Base-by-base conservation (phyloP, 495 filamentous ascomycete species). In the Hypomontagnella monticulosa region DNA sequence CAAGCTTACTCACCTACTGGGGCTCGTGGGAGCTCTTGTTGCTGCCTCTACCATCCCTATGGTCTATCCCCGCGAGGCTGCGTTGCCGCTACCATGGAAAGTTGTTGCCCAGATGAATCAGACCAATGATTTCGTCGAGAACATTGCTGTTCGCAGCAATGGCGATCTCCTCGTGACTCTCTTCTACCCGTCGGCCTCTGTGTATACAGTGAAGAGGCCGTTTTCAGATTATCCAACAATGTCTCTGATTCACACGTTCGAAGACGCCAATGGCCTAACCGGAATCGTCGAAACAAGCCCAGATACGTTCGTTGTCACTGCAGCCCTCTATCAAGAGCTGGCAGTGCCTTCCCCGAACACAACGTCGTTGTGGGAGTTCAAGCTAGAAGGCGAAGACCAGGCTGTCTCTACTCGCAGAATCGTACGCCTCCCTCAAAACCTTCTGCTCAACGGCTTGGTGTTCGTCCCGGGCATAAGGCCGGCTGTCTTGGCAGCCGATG, bases 61-160 rank as follows among this genome's bases (percentile, higher is more conserved):
- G 14, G 16, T 36, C 15, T 36, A 15, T 32, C 9, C 18, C 37
- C 48, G 9, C 9, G 32, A 37, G 33, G n/a, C 15, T 11, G 14
- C 37, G 37, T 20, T 55, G 4, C 37, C 51, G 19, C 27, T 55
- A 12, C 51, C 37, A 32, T 42, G 20, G 6, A 55, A 12, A 14
- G 32, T 19, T 23, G 4, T 55, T 33, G 12, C 32, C n/a, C 51
- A 55, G 51, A 42, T 42, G 38, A 42, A 41, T 11, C 12, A 37
- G 33, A 51, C 32, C 33, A 32, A 16, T 12, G 14, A 27, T 11
- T 51, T 37, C 16, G 32, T 78, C 19, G 79, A 80, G 36, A 81
- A 81, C 47, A 75, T 80, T 18, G 76, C 75, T 42, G 58, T 79
- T 15, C 76, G 76, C 36, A 10, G 52, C 10, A 76, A 73, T 34